Percentiles rank a stretch among this genome's conserved stretches.
These are phyloP conservation scores for Diaporthe eres DNA, from an alignment of 2,329 filamentous ascomycete genomes.

Conservation along the genomic window DNA sequence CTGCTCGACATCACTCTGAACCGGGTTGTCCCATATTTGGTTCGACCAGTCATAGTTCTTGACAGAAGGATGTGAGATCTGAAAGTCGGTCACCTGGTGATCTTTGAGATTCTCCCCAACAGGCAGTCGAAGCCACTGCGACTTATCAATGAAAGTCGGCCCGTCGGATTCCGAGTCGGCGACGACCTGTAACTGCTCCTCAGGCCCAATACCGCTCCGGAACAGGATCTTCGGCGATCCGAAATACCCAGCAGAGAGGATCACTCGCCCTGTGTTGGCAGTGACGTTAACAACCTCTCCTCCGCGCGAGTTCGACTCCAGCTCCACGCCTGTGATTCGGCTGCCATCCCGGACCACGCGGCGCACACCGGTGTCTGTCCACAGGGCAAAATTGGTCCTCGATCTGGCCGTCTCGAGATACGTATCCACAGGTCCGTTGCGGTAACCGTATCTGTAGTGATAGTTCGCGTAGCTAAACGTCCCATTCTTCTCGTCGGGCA, in stretches of 20 bases:
- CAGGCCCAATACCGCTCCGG: constrained; percentile 73
- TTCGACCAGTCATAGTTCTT: constrained; percentile 21
- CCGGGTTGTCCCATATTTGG: constrained; percentile 9
- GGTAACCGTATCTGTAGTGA: constrained; percentile 74
- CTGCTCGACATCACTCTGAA: constrained; percentile 12
- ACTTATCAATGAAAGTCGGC: constrained; percentile 59
- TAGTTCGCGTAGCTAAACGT: constrained; percentile 73
- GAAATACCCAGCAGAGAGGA: constrained; percentile 74
- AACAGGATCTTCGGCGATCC: constrained; percentile 74
- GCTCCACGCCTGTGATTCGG: constrained; percentile 72
- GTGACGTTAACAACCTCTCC: constrained; percentile 71
- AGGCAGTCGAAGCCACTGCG: constrained; percentile 62
- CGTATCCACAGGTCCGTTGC: constrained; percentile 75
- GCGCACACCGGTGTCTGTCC: constrained; percentile 72
- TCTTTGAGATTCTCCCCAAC: constrained; percentile 66
- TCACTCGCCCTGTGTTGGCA: constrained; percentile 68
- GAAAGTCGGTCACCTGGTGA: constrained; percentile 46
- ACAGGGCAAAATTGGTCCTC: constrained; percentile 73
- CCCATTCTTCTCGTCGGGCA: constrained; percentile 72
- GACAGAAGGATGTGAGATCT: constrained; percentile 13
- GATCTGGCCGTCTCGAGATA: constrained; percentile 72
- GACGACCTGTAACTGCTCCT: constrained; percentile 64
- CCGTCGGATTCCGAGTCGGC: constrained; percentile 57
- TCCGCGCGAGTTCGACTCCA: constrained; percentile 63
- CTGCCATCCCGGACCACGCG: constrained; percentile 71